phyloP scores from a whole-genome alignment of 1,139 yeast genomes.

The Saccharomycopsis crataegensis region DNA sequence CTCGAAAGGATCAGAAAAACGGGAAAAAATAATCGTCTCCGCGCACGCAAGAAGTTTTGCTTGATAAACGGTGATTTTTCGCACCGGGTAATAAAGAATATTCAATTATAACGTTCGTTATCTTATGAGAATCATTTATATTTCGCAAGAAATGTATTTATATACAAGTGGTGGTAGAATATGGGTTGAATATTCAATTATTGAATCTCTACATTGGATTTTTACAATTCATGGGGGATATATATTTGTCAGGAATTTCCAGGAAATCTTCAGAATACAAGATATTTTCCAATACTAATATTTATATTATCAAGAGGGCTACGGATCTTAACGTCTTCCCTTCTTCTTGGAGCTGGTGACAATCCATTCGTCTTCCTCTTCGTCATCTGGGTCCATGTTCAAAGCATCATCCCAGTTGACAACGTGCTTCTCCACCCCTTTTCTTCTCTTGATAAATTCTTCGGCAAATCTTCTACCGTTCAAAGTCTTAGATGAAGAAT shows the following conservation, averaged over 20 bases:
- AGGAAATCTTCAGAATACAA: neutral
- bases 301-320: neutral
- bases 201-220: neutral
- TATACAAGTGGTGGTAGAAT: too few relatives aligned
- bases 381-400: constrained; percentile 39
- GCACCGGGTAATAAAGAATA: too few relatives aligned
- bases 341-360: constrained; percentile 17
- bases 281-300: neutral
- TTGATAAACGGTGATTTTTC: too few relatives aligned
- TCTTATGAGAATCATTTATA: too few relatives aligned
- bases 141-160: too few relatives aligned
- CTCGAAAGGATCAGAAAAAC: too few relatives aligned
- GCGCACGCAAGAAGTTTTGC: too few relatives aligned
- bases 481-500: constrained; percentile 84
- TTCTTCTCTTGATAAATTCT: constrained; percentile 78
- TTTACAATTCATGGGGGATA: neutral
- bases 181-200: too few relatives aligned
- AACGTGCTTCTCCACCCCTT: constrained; percentile 58
- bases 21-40: too few relatives aligned
- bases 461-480: constrained; percentile 93
- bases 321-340: constrained; percentile 6
- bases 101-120: too few relatives aligned
- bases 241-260: neutral
- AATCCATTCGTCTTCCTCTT: constrained; percentile 56
- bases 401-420: constrained; percentile 65